A percentile compares a stretch with the other conserved stretches of the same genome.
phyloP scores from a whole-genome alignment of 208 protist genomes.

The Angomonas ambiguus region DNA sequence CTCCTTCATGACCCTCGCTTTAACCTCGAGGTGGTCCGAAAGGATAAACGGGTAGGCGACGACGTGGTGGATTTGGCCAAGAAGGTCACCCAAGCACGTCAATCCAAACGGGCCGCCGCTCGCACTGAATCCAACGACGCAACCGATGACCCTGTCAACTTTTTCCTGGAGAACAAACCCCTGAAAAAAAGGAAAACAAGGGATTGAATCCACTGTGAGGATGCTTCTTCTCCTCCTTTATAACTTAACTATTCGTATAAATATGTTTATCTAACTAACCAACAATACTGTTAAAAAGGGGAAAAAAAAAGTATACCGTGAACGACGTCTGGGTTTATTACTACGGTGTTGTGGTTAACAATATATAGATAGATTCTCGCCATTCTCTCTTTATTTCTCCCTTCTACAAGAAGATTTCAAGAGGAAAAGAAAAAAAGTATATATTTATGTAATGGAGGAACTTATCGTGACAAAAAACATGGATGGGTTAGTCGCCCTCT shows the following conservation, averaged over 20 bases:
- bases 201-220: neutral
- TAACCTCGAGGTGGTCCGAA: slow-evolving; percentile 73
- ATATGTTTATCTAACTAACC: neutral
- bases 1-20: slow-evolving; percentile 84
- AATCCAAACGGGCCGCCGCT: slow-evolving; percentile 22
- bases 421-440: neutral
- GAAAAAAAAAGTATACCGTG: slow-evolving; percentile 1
- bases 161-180: slow-evolving; percentile 49
- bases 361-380: too few species aligned
- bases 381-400: too few species aligned
- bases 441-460: neutral
- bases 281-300: neutral
- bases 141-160: slow-evolving; percentile 43
- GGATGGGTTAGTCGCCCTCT: neutral
- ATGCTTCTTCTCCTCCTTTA: neutral
- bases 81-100: slow-evolving; percentile 65
- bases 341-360: neutral
- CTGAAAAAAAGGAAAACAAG: slow-evolving; percentile 2
- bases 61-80: slow-evolving; percentile 68
- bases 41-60: slow-evolving; percentile 54
- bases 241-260: neutral
- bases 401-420: neutral
- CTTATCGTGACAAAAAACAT: neutral
- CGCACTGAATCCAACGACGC: neutral
- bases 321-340: neutral